Percentiles rank a stretch among this genome's conserved stretches.
Conservation (phyloP, 139 green algal genomes). For the Chlamydomonas eustigma region DNA sequence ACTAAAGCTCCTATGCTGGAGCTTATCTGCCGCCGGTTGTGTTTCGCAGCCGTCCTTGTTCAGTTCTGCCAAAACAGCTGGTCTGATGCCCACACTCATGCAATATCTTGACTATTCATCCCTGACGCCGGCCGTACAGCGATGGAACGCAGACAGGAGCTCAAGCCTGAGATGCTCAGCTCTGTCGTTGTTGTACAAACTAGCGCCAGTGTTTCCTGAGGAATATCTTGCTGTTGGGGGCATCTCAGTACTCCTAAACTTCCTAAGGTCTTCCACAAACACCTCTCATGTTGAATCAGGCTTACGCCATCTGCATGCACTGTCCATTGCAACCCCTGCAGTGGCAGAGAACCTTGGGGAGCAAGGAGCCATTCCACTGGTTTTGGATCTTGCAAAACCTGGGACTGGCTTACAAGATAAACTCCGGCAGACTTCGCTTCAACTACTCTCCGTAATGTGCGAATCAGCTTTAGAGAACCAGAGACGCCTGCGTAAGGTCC, state of each 20-base stretch:
- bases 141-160: slow-evolving; percentile 38
- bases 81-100: slow-evolving; percentile 22
- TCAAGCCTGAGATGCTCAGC: slow-evolving; percentile 18
- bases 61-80: neutral
- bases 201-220: slow-evolving; percentile 28
- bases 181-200: slow-evolving; percentile 21
- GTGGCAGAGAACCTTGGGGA: slow-evolving; percentile 22
- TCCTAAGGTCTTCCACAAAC: slow-evolving; percentile 7
- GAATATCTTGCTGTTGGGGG: slow-evolving; percentile 31
- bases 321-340: slow-evolving; percentile 21
- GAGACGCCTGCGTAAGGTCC: slow-evolving; percentile 29
- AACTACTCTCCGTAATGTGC: slow-evolving; percentile 37
- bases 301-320: slow-evolving; percentile 35
- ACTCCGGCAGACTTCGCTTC: slow-evolving; percentile 25
- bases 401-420: slow-evolving; percentile 1
- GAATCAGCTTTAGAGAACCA: slow-evolving; percentile 27
- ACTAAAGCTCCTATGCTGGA: slow-evolving; percentile 42
- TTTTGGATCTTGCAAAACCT: slow-evolving; percentile 34
- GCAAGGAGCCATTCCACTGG: slow-evolving; percentile 18
- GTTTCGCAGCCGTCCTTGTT: neutral
- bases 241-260: slow-evolving; percentile 11
- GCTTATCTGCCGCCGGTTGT: neutral
- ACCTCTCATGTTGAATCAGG: slow-evolving; percentile 25
- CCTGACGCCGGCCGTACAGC: neutral
- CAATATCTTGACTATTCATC: neutral